A percentile compares a stretch with the other conserved stretches of the same genome.
Conservation (phyloP, 805 yeast genomes). For the Myxozyma geophila region DNA sequence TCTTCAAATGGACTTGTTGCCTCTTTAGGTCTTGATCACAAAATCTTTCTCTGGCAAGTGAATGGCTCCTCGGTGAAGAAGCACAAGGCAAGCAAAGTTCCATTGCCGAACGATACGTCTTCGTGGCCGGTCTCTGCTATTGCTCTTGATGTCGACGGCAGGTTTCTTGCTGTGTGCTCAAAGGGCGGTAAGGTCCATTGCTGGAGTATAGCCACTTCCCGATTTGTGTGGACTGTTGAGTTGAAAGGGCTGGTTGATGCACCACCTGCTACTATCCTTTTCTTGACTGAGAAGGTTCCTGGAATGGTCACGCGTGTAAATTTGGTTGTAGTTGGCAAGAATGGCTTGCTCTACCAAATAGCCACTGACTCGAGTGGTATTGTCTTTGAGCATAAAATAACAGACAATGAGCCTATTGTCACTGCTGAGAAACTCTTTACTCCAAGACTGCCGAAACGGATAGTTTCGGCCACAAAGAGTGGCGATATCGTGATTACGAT, state of each 20-base stretch:
- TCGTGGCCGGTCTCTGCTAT: slow-evolving; percentile 41
- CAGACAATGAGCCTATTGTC: slow-evolving; percentile 45
- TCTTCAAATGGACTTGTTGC: slow-evolving; percentile 65
- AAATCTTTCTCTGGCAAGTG: slow-evolving; percentile 66
- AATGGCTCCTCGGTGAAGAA: slow-evolving; percentile 15
- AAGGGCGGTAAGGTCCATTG: slow-evolving; percentile 28
- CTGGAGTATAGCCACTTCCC: slow-evolving; percentile 33
- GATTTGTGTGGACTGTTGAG: slow-evolving; percentile 34
- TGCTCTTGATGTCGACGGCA: slow-evolving; percentile 33
- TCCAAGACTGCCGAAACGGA: slow-evolving; percentile 74
- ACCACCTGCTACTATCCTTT: slow-evolving; percentile 25
- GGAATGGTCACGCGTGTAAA: slow-evolving; percentile 34
- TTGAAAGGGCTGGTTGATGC: slow-evolving; percentile 24
- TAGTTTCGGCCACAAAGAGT: slow-evolving; percentile 50
- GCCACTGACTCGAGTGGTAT: slow-evolving; percentile 30
- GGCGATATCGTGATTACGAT: slow-evolving; percentile 30
- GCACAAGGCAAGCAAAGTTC: slow-evolving; percentile 36
- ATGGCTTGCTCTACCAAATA: slow-evolving; percentile 32
- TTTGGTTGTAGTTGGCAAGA: slow-evolving; percentile 36
- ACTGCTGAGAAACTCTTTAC: slow-evolving; percentile 64
- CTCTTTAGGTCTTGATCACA: slow-evolving; percentile 75
- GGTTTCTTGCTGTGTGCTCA: slow-evolving; percentile 26
- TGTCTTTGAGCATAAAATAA: slow-evolving; percentile 40
- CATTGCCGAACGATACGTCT: slow-evolving; percentile 33
- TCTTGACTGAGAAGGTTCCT: slow-evolving; percentile 31